Conservation (phyloP, 2,329 filamentous ascomycete genomes). For the Fusarium kyushuense region DNA sequence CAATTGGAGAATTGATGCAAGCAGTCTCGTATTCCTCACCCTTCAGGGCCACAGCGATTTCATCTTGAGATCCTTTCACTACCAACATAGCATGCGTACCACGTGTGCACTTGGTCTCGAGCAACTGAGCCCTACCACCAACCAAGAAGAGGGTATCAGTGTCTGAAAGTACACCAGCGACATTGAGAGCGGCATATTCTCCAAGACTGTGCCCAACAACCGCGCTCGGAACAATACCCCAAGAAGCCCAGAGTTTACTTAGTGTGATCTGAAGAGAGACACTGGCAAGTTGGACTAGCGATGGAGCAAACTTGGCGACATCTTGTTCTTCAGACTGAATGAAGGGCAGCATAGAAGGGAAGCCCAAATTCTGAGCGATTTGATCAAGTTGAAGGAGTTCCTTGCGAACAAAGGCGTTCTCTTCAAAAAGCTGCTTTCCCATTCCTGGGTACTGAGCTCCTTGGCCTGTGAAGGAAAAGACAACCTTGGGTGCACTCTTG, state of each 20-base stretch:
- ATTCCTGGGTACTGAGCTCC: constrained; percentile 53
- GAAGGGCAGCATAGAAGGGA: constrained; percentile 52
- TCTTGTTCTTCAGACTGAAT: constrained; percentile 30
- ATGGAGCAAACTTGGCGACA: constrained; percentile 34
- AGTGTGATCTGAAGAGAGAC: constrained; percentile 58
- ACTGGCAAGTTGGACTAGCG: constrained; percentile 55
- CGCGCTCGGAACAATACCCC: constrained; percentile 57
- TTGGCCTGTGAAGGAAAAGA: constrained; percentile 61
- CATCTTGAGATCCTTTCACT: constrained; percentile 43
- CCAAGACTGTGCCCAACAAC: constrained; percentile 62
- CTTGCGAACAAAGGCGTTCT: constrained; percentile 49
- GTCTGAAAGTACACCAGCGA: constrained; percentile 72
- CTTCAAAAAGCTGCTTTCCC: constrained; percentile 51
- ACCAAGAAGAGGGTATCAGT: constrained; percentile 72
- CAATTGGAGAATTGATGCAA: constrained; percentile 73
- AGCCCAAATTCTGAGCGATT: constrained; percentile 49
- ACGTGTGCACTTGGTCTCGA: constrained; percentile 65
- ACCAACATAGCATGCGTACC: constrained; percentile 54
- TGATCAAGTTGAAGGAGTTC: constrained; percentile 52
- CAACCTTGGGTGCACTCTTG: constrained; percentile 29
- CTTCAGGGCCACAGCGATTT: constrained; percentile 12
- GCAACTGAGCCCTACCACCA: constrained; percentile 67
- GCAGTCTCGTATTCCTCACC: constrained; percentile 54
- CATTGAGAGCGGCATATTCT: constrained; percentile 61
- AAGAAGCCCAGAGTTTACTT: constrained; percentile 55